A percentile compares a stretch with the other conserved stretches of the same genome.
Evolutionary conservation across 2,329 filamentous ascomycete species (phyloP).

Genomic region (Penicillium polonicum): DNA sequence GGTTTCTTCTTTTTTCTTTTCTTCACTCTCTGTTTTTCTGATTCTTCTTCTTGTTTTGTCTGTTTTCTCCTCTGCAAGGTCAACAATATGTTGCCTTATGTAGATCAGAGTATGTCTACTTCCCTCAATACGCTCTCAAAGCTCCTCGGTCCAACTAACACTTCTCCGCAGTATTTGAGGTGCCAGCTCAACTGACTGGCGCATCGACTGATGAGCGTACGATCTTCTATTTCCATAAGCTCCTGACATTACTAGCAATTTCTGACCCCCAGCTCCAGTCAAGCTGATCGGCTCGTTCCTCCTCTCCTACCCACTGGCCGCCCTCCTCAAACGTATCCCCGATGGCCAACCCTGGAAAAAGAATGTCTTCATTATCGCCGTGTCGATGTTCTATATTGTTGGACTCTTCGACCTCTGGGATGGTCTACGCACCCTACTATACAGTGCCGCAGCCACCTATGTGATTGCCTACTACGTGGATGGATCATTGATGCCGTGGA

Average conservation of each 20-base stretch:
- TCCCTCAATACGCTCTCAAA: not conserved
- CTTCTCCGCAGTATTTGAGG: slow-evolving; percentile 56
- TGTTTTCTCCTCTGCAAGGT: slow-evolving; percentile 6
- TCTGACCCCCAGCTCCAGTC: slow-evolving; percentile 55
- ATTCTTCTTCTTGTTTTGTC: slow-evolving; percentile 7
- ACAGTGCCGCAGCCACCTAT: slow-evolving; percentile 79
- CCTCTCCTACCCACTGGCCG: slow-evolving; percentile 87
- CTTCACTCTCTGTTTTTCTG: not conserved
- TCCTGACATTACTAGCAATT: not conserved
- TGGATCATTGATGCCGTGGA: slow-evolving; percentile 95
- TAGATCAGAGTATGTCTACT: slow-evolving; percentile 54
- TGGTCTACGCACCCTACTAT: slow-evolving; percentile 74
- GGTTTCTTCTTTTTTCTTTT: not conserved
- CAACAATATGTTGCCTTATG: slow-evolving; percentile 65
- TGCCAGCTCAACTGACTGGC: slow-evolving; percentile 57
- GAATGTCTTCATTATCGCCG: slow-evolving; percentile 79
- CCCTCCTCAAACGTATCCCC: slow-evolving; percentile 81
- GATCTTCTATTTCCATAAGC: slow-evolving; percentile 11
- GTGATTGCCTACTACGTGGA: slow-evolving; percentile 78
- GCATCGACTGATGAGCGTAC: slow-evolving; percentile 65
- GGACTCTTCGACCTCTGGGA: slow-evolving; percentile 91
- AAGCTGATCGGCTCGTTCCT: slow-evolving; percentile 91
- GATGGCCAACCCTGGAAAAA: slow-evolving; percentile 80
- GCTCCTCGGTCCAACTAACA: slow-evolving; percentile 18
- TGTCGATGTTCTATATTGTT: slow-evolving; percentile 85